Percentiles rank a stretch among this genome's conserved stretches.
These are phyloP conservation scores for Stachybotrys echinatus DNA, from an alignment of 2,329 filamentous ascomycete genomes.

Conservation along the genomic window DNA sequence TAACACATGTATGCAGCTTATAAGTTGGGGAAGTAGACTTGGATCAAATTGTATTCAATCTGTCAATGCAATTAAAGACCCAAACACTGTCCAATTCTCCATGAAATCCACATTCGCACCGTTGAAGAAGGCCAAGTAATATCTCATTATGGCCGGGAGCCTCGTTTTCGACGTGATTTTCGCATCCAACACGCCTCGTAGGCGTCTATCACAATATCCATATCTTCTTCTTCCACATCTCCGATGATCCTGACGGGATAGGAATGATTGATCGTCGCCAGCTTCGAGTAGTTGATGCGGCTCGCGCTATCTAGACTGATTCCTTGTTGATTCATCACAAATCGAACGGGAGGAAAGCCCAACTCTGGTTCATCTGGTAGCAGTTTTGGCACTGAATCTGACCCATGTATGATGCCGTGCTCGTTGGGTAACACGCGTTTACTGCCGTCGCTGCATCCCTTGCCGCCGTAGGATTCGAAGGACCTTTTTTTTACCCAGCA, in stretches of 20 bases:
- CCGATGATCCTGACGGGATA: background rate
- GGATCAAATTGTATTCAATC: no score
- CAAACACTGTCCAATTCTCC: no score
- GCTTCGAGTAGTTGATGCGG: background rate
- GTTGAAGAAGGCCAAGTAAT: no score
- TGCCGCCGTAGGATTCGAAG: background rate
- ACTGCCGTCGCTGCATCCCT: background rate
- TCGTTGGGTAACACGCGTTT: background rate
- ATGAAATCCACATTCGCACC: no score
- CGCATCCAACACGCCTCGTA: background rate
- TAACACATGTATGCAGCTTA: no score
- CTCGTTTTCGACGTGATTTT: background rate
- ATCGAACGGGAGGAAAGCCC: background rate
- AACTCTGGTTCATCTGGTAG: background rate
- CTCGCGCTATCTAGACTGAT: background rate
- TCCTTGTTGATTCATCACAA: background rate
- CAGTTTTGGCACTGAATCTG: background rate
- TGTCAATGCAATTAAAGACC: no score
- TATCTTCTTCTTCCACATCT: background rate
- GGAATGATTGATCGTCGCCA: background rate
- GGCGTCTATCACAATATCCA: background rate
- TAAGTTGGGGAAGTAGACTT: no score
- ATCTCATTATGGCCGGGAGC: background rate
- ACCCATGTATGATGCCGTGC: background rate
- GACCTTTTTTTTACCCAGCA: background rate